Base-by-base conservation (phyloP, 768 basidiomycete genomes). In the Auricularia sp. region DNA sequence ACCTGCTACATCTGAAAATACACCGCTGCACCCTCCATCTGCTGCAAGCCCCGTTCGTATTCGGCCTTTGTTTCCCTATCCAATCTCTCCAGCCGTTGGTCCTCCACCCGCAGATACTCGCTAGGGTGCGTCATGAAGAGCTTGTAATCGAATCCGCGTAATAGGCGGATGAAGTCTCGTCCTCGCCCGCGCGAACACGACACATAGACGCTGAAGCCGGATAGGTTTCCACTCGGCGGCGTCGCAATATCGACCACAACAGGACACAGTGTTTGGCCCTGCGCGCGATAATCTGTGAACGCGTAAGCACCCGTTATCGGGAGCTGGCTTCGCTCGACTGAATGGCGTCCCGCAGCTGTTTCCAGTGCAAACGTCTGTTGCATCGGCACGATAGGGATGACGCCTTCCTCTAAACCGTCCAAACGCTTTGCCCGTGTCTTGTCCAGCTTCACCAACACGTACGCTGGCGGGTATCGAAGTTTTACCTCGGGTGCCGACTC, bases 281-380 rank as follows among this genome's bases (percentile, higher is more conserved):
- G 79, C 2, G 75, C 68, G 36, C 72, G 56, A 63, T 79, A 80
- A 66, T 79, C 77, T 0, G 77, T 79, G 67, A 81, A 80, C 1
- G 76, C 74, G 61, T 78, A 80, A 35, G 77, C 77, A 0, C 71
- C 64, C 3, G 77, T 77, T 3, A 78, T 65, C 2, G 76, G 71
- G 34, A 69, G 72, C 63, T 79, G 77, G 69, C 64, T 54, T 68
- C 66, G 3, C 77, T 66, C 35, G 3, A 65, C 61, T 0, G 42
- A 16, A 29, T 60, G 42, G 10, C 59, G 35, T 4, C 21, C 54
- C 36, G 21, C 51, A 29, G 11, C 12, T 7, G 72, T 61, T 35
- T 61, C 61, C 6, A 73, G 68, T 1, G 34, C 51, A 53, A 74
- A 75, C 1, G 61, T 67, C 11, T 29, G 18, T 1, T 23, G 23